A percentile compares a stretch with the other conserved stretches of the same genome.
Conservation (phyloP, 257 asterid genomes). For the Striga asiatica region DNA sequence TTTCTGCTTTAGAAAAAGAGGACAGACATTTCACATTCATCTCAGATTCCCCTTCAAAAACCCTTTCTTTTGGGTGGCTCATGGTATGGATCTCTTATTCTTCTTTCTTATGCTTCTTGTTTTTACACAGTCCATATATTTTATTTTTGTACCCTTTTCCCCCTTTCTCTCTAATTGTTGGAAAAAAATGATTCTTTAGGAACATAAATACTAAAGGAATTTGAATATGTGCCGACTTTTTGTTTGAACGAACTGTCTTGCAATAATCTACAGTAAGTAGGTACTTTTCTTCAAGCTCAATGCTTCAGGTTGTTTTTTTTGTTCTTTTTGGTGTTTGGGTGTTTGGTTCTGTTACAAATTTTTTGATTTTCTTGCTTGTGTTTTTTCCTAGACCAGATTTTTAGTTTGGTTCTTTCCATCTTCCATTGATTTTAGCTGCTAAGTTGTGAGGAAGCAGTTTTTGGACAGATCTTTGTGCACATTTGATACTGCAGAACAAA, state of each 20-base stretch:
- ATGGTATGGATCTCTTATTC: constrained; percentile 18
- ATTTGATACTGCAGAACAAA: no score
- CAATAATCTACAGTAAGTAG: constrained; percentile 22
- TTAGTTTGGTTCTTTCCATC: no score
- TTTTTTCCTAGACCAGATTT: no score
- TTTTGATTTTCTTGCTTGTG: no score
- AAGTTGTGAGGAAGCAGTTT: no score
- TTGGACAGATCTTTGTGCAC: no score
- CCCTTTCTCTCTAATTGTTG: constrained; percentile 10
- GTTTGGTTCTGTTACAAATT: neutral
- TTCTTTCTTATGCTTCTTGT: constrained; percentile 17
- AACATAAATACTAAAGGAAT: constrained; percentile 2
- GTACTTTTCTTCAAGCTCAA: neutral
- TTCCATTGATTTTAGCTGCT: no score
- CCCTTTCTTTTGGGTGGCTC: neutral
- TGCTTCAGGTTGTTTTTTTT: neutral
- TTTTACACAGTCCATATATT: constrained; percentile 18
- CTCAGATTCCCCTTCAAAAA: constrained; percentile 22
- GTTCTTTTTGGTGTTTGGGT: neutral
- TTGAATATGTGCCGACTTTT: constrained; percentile 18
- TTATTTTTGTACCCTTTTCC: neutral
- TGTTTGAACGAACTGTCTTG: constrained; percentile 18
- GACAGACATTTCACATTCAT: constrained; percentile 19
- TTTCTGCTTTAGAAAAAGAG: constrained; percentile 58
- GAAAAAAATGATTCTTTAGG: constrained; percentile 23